Percentiles rank a stretch among this genome's conserved stretches.
Evolutionary conservation across 139 green algal genomes (phyloP).

Genomic region (Tetradesmus lagerheimii): DNA sequence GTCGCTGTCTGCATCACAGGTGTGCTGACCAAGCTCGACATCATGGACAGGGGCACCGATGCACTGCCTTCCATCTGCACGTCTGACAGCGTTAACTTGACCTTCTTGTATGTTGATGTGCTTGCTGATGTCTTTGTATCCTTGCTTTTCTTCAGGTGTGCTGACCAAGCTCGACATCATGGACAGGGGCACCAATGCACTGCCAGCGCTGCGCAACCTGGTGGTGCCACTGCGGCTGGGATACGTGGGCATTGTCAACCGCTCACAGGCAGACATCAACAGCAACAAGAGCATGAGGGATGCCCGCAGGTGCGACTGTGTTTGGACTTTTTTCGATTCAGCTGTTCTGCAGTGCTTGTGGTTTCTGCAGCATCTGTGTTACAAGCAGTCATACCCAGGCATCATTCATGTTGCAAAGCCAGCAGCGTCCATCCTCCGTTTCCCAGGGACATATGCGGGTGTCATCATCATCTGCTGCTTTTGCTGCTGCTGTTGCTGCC

Average conservation of each 20-base stretch:
- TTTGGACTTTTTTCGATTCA: not conserved
- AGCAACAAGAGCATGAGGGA: conserved; percentile 61
- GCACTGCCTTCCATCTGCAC: too few relatives aligned
- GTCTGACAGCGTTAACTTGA: too few relatives aligned
- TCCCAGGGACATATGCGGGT: too few relatives aligned
- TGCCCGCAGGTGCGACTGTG: conserved; percentile 61
- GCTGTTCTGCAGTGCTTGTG: too few relatives aligned
- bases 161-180: conserved; percentile 95
- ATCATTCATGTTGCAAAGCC: too few relatives aligned
- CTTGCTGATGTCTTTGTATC: not conserved
- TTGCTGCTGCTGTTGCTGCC: not conserved
- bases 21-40: conserved; percentile 90
- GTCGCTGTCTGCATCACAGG: conserved; percentile 42
- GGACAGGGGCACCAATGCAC: conserved; percentile 88
- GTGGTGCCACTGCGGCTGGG: conserved; percentile 94
- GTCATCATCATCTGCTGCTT: not conserved
- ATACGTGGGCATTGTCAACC: conserved; percentile 93
- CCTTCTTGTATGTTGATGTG: too few relatives aligned
- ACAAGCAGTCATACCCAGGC: too few relatives aligned
- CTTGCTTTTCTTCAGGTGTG: conserved; percentile 59
- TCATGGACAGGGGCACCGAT: conserved; percentile 92
- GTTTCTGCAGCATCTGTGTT: too few relatives aligned
- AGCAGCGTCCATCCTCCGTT: too few relatives aligned
- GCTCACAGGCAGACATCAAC: conserved; percentile 89
- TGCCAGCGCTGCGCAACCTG: conserved; percentile 81